A percentile compares a stretch with the other conserved stretches of the same genome.
Evolutionary conservation across 1,284 basidiomycete species (phyloP).

Genomic region (Fomes fomentarius): DNA sequence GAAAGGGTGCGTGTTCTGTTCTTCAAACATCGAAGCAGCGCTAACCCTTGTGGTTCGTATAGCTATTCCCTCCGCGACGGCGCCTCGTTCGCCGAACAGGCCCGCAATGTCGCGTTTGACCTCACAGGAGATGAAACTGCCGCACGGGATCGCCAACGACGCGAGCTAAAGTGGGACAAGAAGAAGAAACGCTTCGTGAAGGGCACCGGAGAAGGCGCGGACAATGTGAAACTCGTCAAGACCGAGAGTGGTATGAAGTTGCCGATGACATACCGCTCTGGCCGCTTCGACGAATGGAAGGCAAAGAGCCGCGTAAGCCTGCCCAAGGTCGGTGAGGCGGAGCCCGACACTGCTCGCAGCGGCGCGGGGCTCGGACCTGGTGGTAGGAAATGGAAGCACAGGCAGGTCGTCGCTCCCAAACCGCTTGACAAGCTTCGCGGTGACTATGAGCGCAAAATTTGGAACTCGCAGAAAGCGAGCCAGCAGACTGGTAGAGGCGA

Average conservation of each 20-base stretch:
- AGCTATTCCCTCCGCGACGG: conserved; percentile 84
- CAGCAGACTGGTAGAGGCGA: conserved; percentile 31
- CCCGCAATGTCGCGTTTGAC: conserved; percentile 81
- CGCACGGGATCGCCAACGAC: conserved; percentile 63
- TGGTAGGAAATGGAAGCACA: conserved; percentile 70
- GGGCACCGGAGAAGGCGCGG: conserved; percentile 83
- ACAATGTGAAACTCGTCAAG: conserved; percentile 94
- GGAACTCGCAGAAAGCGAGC: conserved; percentile 61
- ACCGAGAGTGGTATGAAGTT: conserved; percentile 92
- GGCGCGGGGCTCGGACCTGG: conserved; percentile 38
- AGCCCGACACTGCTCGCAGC: conserved; percentile 47
- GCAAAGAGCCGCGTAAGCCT: conserved; percentile 71
- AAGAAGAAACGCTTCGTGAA: conserved; percentile 96
- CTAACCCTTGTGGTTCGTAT: conserved; percentile 3
- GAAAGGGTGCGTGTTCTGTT: conserved; percentile 72
- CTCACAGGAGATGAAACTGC: conserved; percentile 81
- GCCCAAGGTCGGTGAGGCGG: conserved; percentile 83
- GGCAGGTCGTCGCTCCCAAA: conserved; percentile 61
- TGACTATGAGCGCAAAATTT: conserved; percentile 73
- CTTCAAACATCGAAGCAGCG: too few relatives aligned
- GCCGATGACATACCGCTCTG: conserved; percentile 93
- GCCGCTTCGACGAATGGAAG: conserved; percentile 96
- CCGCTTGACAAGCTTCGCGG: conserved; percentile 70
- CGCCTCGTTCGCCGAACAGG: conserved; percentile 86
- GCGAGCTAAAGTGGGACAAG: conserved; percentile 86